Percentiles rank a stretch among this genome's conserved stretches.
Evolutionary conservation across 2,329 filamentous ascomycete genomes (phyloP).

Genomic region (Emmonsiellopsis sp.): DNA sequence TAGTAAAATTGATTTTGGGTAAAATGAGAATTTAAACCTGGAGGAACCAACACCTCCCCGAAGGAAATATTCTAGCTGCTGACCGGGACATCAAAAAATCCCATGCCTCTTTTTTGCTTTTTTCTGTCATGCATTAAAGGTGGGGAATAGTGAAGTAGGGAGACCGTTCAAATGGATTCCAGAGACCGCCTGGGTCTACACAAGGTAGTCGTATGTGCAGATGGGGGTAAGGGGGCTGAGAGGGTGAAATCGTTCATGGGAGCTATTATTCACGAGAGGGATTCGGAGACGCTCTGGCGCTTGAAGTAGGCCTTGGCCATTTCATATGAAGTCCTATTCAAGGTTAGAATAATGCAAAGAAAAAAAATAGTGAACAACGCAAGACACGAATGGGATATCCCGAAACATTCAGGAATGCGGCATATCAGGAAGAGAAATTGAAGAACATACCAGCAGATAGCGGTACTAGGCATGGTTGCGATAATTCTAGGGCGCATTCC

Average conservation of each 20-base stretch:
- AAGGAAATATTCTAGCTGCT: no score
- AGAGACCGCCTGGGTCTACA: neutral
- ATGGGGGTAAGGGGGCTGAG: neutral
- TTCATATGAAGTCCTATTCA: slow-evolving; percentile 52
- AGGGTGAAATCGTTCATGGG: neutral
- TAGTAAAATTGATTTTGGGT: neutral
- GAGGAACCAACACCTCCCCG: no score
- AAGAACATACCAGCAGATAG: slow-evolving; percentile 81
- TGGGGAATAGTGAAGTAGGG: neutral
- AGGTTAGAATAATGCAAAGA: slow-evolving; percentile 6
- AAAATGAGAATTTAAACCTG: neutral
- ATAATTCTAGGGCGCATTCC: slow-evolving; percentile 84
- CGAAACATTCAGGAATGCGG: no score
- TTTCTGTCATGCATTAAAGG: neutral
- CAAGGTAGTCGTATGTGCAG: neutral
- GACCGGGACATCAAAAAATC: no score
- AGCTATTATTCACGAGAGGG: slow-evolving; percentile 7
- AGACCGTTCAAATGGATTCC: neutral
- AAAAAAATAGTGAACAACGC: neutral
- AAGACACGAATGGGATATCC: neutral
- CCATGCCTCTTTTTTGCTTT: no score
- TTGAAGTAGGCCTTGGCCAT: slow-evolving; percentile 63
- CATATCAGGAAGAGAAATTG: neutral
- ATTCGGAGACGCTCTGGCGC: slow-evolving; percentile 19
- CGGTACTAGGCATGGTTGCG: slow-evolving; percentile 96